Conservation (phyloP, 208 protist species). For the Endotrypanum monterogeii region DNA sequence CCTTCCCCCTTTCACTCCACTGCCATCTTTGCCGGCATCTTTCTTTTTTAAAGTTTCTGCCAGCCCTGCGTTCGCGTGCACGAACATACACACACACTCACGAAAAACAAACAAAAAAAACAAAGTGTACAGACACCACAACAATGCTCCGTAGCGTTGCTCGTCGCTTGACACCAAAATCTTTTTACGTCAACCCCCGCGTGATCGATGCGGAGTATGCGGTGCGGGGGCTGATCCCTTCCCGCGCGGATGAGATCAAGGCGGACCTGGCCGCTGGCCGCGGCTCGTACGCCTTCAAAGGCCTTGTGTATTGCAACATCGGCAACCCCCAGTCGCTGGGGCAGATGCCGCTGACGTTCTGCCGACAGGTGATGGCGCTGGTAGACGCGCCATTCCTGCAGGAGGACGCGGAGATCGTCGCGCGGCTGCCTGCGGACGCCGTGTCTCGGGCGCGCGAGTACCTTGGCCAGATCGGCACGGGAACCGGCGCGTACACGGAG, state of each 20-base stretch:
- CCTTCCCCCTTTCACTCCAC: too few species aligned
- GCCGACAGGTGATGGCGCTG: conserved; percentile 92
- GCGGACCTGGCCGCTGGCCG: conserved; percentile 50
- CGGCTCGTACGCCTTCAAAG: conserved; percentile 57
- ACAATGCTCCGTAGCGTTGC: conserved; percentile 2
- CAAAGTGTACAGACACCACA: background rate
- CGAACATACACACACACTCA: background rate
- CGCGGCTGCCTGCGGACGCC: conserved; percentile 88
- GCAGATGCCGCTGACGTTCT: conserved; percentile 97
- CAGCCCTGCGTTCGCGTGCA: too few species aligned
- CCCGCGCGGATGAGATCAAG: conserved; percentile 80
- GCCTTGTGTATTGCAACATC: conserved; percentile 99
- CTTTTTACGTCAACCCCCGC: conserved; percentile 55
- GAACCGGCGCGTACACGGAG: conserved; percentile 96
- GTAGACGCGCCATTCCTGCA: conserved; percentile 77
- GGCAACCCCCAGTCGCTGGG: conserved; percentile 98
- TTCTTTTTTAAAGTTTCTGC: too few species aligned
- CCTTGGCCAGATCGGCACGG: conserved; percentile 50
- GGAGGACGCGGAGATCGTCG: conserved; percentile 44
- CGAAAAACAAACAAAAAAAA: background rate
- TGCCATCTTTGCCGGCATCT: too few species aligned
- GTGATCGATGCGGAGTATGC: conserved; percentile 86
- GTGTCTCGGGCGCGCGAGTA: conserved; percentile 88
- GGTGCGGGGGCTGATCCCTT: conserved; percentile 86
- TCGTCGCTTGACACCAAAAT: background rate